Percentiles rank a stretch among this genome's conserved stretches.
Evolutionary conservation across 768 basidiomycete genomes (phyloP).

Genomic region (Suillus alpinus): DNA sequence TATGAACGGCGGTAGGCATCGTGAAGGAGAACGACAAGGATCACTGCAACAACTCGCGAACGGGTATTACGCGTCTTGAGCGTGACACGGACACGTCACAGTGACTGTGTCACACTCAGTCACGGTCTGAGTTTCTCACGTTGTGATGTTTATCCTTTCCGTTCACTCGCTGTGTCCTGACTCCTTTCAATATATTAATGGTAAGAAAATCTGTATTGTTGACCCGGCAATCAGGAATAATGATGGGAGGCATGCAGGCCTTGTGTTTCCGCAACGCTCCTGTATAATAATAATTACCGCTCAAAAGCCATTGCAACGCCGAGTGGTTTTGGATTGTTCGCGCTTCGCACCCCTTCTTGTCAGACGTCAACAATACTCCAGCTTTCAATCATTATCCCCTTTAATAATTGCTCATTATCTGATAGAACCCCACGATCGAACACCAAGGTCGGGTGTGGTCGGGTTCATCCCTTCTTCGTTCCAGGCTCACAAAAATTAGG

Average conservation of each 20-base stretch:
- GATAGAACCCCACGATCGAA: neutral
- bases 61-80: constrained; percentile 2
- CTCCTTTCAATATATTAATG: neutral
- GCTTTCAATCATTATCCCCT: neutral
- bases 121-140: neutral
- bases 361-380: neutral
- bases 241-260: neutral
- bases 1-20: constrained; percentile 38
- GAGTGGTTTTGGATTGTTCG: neutral
- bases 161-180: neutral
- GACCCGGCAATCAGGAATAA: neutral
- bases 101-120: neutral
- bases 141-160: neutral
- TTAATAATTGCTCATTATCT: neutral
- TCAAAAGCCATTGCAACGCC: neutral
- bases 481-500: neutral
- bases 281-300: neutral
- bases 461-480: neutral
- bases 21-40: neutral
- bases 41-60: neutral
- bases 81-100: neutral
- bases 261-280: neutral
- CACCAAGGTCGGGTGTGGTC: neutral
- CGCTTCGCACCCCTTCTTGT: neutral
- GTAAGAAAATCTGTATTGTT: neutral